Percentiles rank a stretch among this genome's conserved stretches.
Evolutionary conservation across 176 grass and related monocot genomes (phyloP).

Genomic region (Carex parvula): DNA sequence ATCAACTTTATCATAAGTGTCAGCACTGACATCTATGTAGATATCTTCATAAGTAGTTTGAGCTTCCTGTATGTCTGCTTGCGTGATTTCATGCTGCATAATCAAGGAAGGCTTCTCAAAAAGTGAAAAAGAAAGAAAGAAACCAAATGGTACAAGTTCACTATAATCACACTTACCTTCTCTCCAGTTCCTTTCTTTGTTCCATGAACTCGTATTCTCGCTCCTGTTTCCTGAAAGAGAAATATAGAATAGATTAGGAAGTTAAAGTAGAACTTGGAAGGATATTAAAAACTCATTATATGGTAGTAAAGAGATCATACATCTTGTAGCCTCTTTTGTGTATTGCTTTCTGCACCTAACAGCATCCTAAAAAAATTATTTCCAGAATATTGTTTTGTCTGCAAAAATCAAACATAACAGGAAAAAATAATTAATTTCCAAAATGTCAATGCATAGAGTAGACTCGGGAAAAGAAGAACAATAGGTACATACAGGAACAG

Average conservation of each 20-base stretch:
- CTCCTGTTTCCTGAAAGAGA: constrained; percentile 67
- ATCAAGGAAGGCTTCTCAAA: constrained; percentile 9
- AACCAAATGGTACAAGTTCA: neutral
- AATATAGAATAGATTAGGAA: constrained; percentile 25
- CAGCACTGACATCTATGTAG: constrained; percentile 65
- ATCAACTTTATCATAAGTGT: constrained; percentile 90
- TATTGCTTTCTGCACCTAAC: constrained; percentile 69
- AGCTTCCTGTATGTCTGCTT: constrained; percentile 56
- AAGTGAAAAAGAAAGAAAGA: neutral
- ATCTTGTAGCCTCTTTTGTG: constrained; percentile 70
- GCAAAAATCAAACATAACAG: constrained; percentile 32
- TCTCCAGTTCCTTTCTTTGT: constrained; percentile 63
- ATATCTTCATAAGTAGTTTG: constrained; percentile 69
- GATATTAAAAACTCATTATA: constrained; percentile 3
- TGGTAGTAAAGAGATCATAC: constrained; percentile 36
- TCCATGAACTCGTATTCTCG: constrained; percentile 67
- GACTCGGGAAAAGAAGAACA: neutral
- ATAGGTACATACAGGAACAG: constrained; percentile 55
- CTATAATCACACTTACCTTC: constrained; percentile 48
- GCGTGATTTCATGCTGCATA: constrained; percentile 61
- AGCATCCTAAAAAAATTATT: constrained; percentile 74
- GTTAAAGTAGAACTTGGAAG: neutral
- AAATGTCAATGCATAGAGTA: neutral
- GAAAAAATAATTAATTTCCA: neutral
- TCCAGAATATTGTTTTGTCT: constrained; percentile 56